Percentiles rank a stretch among this genome's conserved stretches.
Conservation (phyloP, 805 yeast genomes). For the Cyberlindnera xylosilytica region DNA sequence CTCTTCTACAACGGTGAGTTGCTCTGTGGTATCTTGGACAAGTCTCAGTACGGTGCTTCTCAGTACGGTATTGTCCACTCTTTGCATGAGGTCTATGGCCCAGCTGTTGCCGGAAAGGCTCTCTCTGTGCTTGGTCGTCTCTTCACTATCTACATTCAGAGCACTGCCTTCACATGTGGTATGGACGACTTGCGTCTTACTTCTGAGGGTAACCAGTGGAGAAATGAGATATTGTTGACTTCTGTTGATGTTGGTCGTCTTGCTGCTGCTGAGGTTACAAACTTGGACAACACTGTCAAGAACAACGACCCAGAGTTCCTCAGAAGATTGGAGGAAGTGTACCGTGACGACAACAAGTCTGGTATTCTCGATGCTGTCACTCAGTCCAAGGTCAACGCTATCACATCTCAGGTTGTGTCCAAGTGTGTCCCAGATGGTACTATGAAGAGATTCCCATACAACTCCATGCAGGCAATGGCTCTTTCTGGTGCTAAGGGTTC, state of each 20-base stretch:
- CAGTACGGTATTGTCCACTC: constrained; percentile 97
- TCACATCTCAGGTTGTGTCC: constrained; percentile 92
- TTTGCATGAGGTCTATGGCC: constrained; percentile 92
- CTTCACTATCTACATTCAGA: constrained; percentile 89
- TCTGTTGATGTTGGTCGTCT: constrained; percentile 81
- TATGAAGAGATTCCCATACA: constrained; percentile 91
- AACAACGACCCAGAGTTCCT: constrained; percentile 72
- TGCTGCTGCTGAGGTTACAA: constrained; percentile 94
- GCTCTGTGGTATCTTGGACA: constrained; percentile 89
- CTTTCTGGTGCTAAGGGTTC: constrained; percentile 99
- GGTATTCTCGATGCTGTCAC: constrained; percentile 95
- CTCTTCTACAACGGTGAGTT: constrained; percentile 84
- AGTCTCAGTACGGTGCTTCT: constrained; percentile 97
- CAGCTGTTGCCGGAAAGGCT: constrained; percentile 83
- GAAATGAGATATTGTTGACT: constrained; percentile 74
- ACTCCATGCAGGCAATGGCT: constrained; percentile 99
- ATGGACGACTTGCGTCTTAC: constrained; percentile 98
- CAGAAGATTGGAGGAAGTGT: constrained; percentile 88
- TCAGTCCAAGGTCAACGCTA: constrained; percentile 85
- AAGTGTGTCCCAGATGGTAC: constrained; percentile 96
- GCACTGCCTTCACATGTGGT: constrained; percentile 97
- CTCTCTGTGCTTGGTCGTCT: constrained; percentile 91
- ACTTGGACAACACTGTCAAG: constrained; percentile 51
- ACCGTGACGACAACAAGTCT: constrained; percentile 87
- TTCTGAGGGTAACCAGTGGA: constrained; percentile 84